Percentiles rank a stretch among this genome's conserved stretches.
Evolutionary conservation across 2,329 filamentous ascomycete genomes (phyloP).

Genomic region (Aphanoascus verrucosus): DNA sequence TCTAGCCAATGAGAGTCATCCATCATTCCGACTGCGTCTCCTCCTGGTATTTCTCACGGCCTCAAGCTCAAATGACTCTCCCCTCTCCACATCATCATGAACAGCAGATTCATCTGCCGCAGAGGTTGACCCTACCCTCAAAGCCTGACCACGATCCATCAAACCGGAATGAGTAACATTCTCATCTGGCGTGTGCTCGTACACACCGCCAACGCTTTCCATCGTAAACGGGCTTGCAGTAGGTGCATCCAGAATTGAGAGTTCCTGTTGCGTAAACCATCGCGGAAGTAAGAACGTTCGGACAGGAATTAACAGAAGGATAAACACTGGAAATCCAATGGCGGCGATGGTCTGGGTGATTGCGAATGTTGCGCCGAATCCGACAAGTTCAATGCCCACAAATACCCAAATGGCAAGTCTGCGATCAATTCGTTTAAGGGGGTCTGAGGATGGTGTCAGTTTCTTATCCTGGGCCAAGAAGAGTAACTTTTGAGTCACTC

Average conservation of each 20-base stretch:
- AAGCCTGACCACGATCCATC: neutral
- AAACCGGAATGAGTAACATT: constrained; percentile 3
- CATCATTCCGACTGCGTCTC: constrained; percentile 23
- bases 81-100: constrained; percentile 34
- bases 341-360: constrained; percentile 75
- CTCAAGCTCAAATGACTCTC: constrained; percentile 32
- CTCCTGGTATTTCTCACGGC: constrained; percentile 20
- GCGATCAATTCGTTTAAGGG: constrained; percentile 52
- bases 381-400: constrained; percentile 55
- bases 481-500: constrained; percentile 63
- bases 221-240: constrained; percentile 66
- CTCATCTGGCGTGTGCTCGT: constrained; percentile 35
- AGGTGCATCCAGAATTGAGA: constrained; percentile 56
- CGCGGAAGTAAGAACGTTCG: constrained; percentile 54
- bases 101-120: constrained; percentile 24
- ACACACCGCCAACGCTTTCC: constrained; percentile 60
- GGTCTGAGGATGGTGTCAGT: constrained; percentile 49
- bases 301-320: constrained; percentile 57
- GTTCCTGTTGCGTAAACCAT: constrained; percentile 50
- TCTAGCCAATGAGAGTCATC: constrained; percentile 19
- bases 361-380: constrained; percentile 68
- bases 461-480: constrained; percentile 56
- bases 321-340: constrained; percentile 68
- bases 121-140: neutral
- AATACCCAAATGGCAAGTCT: constrained; percentile 60